phyloP scores from a whole-genome alignment of 2,329 filamentous ascomycete species.

The Didymella pinodella region DNA sequence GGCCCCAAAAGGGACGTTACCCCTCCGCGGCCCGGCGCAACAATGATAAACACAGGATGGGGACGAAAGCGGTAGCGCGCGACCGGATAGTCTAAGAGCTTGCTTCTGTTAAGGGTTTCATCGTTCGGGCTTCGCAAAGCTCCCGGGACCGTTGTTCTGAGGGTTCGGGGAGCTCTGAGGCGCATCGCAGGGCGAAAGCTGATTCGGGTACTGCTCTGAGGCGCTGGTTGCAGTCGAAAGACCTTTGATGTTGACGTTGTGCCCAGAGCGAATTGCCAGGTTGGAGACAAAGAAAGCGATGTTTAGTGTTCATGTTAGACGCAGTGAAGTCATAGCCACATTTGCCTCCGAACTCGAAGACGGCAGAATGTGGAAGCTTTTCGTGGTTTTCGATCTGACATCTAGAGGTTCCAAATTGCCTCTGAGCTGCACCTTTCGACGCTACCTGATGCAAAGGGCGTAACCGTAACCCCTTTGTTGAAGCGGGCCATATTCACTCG shows the following conservation, averaged over 20 bases:
- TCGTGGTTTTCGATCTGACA: neutral
- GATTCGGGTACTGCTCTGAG: neutral
- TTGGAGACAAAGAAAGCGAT: neutral
- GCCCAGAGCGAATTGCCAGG: neutral
- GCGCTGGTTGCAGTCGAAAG: neutral
- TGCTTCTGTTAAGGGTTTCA: neutral
- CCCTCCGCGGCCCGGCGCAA: neutral
- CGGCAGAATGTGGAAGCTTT: neutral
- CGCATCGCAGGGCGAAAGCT: neutral
- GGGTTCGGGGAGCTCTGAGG: neutral
- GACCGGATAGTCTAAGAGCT: neutral
- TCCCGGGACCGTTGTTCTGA: neutral
- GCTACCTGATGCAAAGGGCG: neutral
- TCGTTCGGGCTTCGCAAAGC: neutral
- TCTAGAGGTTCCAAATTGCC: neutral
- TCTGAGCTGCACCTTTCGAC: neutral
- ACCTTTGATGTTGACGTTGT: neutral
- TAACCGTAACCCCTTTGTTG: neutral
- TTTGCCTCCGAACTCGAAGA: neutral
- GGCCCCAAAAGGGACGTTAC: neutral
- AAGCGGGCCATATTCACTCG: neutral
- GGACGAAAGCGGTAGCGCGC: constrained; percentile 1
- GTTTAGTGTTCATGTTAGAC: neutral
- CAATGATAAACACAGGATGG: neutral
- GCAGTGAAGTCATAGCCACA: neutral